Evolutionary conservation across 2,329 filamentous ascomycete species (phyloP).

Genomic region (Chrysoporthe cubensis): DNA sequence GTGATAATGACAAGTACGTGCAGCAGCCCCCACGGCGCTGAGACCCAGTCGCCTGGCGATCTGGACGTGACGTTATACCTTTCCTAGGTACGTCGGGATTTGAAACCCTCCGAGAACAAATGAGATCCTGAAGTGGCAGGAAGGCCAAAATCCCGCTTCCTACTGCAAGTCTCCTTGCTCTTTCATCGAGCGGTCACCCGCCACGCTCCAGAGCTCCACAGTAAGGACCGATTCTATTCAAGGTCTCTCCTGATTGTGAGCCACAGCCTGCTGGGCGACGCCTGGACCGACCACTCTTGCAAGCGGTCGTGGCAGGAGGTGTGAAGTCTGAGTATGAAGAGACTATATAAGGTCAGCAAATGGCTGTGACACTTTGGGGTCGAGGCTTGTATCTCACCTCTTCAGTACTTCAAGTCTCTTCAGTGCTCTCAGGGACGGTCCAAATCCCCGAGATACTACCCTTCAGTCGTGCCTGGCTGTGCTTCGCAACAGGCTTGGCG

Average conservation of each 20-base stretch:
- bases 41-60: not conserved
- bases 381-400: conserved; percentile 7
- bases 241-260: not conserved
- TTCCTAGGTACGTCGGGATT: not conserved
- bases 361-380: not conserved
- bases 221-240: too few species aligned
- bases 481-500: not conserved
- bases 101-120: not conserved
- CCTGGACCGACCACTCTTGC: not conserved
- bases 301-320: not conserved
- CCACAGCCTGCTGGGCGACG: not conserved
- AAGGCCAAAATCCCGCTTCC: not conserved
- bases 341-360: not conserved
- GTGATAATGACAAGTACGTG: not conserved
- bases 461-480: conserved; percentile 13
- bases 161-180: conserved; percentile 1
- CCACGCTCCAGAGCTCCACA: not conserved
- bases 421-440: conserved; percentile 26
- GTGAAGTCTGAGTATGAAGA: not conserved
- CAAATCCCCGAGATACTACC: conserved; percentile 17
- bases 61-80: not conserved
- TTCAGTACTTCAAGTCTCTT: conserved; percentile 21
- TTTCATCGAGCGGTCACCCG: not conserved
- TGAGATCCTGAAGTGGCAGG: conserved; percentile 5
- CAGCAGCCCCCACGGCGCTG: conserved; percentile 6